Percentiles rank a stretch among this genome's conserved stretches.
phyloP scores from a whole-genome alignment of 257 asterid genomes.

The Capsicum pubescens region DNA sequence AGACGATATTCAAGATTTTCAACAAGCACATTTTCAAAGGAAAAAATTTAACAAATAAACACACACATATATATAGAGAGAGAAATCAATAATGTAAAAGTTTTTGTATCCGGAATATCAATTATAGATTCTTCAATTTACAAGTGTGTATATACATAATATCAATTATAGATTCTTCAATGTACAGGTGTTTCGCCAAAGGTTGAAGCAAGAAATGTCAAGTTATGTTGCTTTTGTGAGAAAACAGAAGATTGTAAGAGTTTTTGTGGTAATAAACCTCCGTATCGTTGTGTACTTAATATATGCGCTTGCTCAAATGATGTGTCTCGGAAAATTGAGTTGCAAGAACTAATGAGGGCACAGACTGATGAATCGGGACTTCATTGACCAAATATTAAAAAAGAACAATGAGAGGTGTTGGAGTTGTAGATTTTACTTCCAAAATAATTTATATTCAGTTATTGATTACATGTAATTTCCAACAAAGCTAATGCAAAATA shows the following conservation, averaged over 20 bases:
- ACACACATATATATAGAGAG: no score
- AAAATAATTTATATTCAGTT: neutral
- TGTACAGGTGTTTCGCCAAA: neutral
- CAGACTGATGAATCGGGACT: neutral
- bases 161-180: neutral
- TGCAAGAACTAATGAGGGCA: neutral
- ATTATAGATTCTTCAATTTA: no score
- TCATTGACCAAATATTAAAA: neutral
- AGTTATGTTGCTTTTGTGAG: neutral
- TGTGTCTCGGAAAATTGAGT: neutral
- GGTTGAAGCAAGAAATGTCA: neutral
- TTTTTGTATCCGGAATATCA: no score
- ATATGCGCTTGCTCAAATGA: neutral
- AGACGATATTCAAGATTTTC: neutral
- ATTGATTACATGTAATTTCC: neutral
- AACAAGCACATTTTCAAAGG: neutral
- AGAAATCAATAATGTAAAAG: no score
- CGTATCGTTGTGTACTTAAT: neutral
- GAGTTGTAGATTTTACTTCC: neutral
- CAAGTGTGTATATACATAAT: no score
- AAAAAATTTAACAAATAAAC: no score
- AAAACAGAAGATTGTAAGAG: slow-evolving; percentile 20
- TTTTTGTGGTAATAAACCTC: neutral
- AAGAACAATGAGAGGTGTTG: neutral
- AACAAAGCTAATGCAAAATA: neutral